Percentiles rank a stretch among this genome's conserved stretches.
Conservation (phyloP, 768 basidiomycete species). For the Mrakia frigida region DNA sequence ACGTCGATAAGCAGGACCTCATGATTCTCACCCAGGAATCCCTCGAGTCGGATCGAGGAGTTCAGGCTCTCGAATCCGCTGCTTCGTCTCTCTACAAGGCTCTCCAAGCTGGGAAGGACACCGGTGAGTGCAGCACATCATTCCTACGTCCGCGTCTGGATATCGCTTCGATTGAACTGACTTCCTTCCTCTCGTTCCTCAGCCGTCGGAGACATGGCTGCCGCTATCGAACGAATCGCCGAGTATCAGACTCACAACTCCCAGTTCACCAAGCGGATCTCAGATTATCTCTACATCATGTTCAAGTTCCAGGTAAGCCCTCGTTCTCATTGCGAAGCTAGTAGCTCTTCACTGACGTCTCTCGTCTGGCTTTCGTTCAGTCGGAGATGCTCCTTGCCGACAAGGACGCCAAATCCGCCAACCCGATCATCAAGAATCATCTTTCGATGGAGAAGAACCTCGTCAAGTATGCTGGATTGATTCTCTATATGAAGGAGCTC, state of each 20-base stretch:
- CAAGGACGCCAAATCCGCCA: constrained; percentile 42
- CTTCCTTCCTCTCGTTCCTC: neutral
- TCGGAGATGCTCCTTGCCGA: constrained; percentile 64
- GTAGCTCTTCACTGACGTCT: neutral
- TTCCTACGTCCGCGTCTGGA: neutral
- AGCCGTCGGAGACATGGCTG: constrained; percentile 74
- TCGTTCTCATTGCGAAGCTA: neutral
- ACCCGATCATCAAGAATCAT: constrained; percentile 56
- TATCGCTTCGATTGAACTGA: neutral
- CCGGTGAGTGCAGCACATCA: constrained; percentile 63
- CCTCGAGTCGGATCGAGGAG: constrained; percentile 68
- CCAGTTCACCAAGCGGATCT: constrained; percentile 87
- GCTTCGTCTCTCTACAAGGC: constrained; percentile 91
- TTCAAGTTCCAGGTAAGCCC: constrained; percentile 53
- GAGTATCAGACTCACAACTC: constrained; percentile 84
- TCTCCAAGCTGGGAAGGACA: constrained; percentile 78
- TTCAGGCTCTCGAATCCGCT: constrained; percentile 72
- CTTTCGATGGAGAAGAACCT: constrained; percentile 72
- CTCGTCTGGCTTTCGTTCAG: constrained; percentile 46
- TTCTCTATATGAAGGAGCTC: constrained; percentile 95
- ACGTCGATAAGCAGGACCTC: constrained; percentile 75
- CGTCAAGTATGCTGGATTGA: constrained; percentile 78
- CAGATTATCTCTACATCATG: constrained; percentile 86
- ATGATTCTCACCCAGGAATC: constrained; percentile 80
- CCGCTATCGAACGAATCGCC: constrained; percentile 83